Conservation (phyloP, 2,329 filamentous ascomycete species). For the Cercospora beticola region DNA sequence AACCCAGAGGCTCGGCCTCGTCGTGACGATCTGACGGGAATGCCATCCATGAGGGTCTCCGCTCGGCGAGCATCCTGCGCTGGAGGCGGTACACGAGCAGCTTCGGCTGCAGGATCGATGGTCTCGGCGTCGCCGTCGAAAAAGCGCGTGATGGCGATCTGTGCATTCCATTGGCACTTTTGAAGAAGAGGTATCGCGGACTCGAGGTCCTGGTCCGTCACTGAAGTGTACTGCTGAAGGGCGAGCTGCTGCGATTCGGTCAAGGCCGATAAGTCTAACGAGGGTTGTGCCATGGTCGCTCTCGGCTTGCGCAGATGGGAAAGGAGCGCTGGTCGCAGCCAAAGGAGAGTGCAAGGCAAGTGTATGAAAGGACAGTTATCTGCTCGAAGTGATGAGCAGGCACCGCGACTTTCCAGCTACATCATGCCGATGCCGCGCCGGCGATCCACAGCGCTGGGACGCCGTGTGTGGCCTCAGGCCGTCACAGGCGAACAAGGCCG, state of each 20-base stretch:
- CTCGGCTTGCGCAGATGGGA: neutral
- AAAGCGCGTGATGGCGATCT: conserved; percentile 97
- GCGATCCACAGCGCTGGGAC: neutral
- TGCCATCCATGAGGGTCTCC: conserved; percentile 67
- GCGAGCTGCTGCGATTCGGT: conserved; percentile 76
- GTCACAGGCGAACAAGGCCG: neutral
- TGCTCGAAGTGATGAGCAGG: neutral
- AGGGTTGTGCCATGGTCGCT: conserved; percentile 5
- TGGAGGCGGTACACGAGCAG: conserved; percentile 64
- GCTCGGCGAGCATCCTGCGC: conserved; percentile 62
- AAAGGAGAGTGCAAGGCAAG: neutral
- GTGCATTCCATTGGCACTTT: conserved; percentile 91
- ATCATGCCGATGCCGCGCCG: conserved; percentile 4
- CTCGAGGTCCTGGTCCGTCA: conserved; percentile 78
- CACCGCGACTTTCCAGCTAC: neutral
- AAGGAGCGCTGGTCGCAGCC: neutral
- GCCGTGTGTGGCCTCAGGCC: neutral
- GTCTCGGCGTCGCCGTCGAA: conserved; percentile 95
- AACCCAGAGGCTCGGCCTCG: conserved; percentile 38
- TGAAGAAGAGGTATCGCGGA: conserved; percentile 77
- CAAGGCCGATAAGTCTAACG: conserved; percentile 65
- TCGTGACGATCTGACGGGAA: conserved; percentile 40
- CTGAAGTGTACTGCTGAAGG: conserved; percentile 81
- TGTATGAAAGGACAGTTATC: neutral
- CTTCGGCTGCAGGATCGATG: conserved; percentile 76